Base-by-base conservation (phyloP, 805 yeast species). In the Tetrapisispora taiwanensis region DNA sequence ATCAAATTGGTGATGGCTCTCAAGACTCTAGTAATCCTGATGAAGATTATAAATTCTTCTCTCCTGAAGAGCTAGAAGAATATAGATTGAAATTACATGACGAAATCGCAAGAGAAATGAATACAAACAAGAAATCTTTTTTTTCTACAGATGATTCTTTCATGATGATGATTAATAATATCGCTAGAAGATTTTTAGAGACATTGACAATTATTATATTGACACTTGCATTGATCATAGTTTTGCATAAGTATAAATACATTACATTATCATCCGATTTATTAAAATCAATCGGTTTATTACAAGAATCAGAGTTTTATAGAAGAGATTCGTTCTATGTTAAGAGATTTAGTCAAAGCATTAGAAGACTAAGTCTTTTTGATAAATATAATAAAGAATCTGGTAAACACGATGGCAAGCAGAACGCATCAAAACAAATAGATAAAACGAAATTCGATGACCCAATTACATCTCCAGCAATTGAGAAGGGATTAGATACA, bases 181-280 rank as follows among this genome's bases (percentile, higher is more conserved):
- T 68, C 34, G 39, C 39, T 7, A 36, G 20, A 15, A 36, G 39
- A 43, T 45, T 61, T 43, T 30, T 71, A 4, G 77, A 73, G 50
- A 70, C 71, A 39, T 56, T 71, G 3, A 42, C 69, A 32, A 58
- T 70, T 42, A 30, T 65, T 5, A 46, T 69, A 3, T 49, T 69
- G 10, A 48, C 61, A 1, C 42, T 34, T 9, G 5, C 60, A 4
- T 41, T 56, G 1, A 50, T 67, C 1, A 60, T 56, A 13, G 31
- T 62, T 0, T 47, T 65, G 9, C 55, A 60, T 38, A 66, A 49
- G 32, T 46, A 64, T 32, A 55, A 58, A 18, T 50, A 65, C 44
- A 51, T 60, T n/a, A 65, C 68, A 4, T 63, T 67, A 5, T 31
- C 67, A 14, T 54, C 58, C 26, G 47, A 55, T 0, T 34, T 66